Evolutionary conservation across 345 rosid species (phyloP), one percentile per base, ranked within the genome.

Genomic region (Abelmoschus esculentus): DNA sequence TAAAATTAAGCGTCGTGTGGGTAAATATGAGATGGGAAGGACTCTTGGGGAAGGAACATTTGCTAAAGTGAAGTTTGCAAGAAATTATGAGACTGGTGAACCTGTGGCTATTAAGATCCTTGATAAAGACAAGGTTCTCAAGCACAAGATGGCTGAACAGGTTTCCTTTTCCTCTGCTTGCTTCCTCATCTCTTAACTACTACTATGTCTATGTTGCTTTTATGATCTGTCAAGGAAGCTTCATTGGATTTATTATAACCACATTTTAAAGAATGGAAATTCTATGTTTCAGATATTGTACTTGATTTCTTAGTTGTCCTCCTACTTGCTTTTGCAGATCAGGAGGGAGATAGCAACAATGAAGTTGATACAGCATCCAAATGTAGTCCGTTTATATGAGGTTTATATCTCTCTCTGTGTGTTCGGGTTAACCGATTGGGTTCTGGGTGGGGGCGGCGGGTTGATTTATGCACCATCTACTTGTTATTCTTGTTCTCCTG

Each of bases 61-160:
- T 82, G 99, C 97, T 7, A 95, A 95, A 84, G 97, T 95, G 54
- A 95, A 87, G 85, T 95, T 88, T 80, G 99, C 97, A 2, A 86
- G 89, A 72, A 95, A 91, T 70, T 88, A 93, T 5, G 89, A 89
- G 80, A 95, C 92, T 0, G 90, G 92, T 17, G 91, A 91, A 18
- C 80, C 88, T 13, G 99, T 95, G 19, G 99, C 99, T 68, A 79
- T 95, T 74, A 95, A 95, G 88, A 89, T 95, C 70, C 95, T 95
- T 44, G 99, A 95, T 79, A 91, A 88, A 78, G 96, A 95, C 73
- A 95, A 91, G 82, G 96, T 95, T 76, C 90, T 95, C 65, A 90
- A 88, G 79, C 90, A 95, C 84, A 91, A 89, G 84, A 91, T 95
- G 96, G 84, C 96, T 76, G 99, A 91, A 77, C 99, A 88, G 98